These are phyloP conservation scores for Papilionanthe hybrid DNA, from an alignment of 116 monocot species.

Conservation along the genomic window DNA sequence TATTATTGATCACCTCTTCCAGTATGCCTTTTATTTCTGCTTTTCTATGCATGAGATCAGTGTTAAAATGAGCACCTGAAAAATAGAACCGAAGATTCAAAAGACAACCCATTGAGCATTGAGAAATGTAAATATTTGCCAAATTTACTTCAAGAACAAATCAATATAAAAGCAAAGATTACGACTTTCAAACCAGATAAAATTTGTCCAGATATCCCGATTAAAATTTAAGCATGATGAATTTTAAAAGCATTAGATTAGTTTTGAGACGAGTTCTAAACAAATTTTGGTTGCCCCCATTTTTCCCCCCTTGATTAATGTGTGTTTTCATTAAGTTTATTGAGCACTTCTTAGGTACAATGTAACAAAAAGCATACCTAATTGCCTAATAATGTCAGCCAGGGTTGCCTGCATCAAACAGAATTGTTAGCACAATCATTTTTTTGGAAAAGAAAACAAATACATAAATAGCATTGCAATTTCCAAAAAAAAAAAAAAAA, in stretches of 20 bases:
- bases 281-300: too few relatives aligned
- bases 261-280: too few relatives aligned
- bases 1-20: slow-evolving; percentile 9
- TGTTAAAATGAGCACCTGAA: slow-evolving; percentile 11
- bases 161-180: too few relatives aligned
- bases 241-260: too few relatives aligned
- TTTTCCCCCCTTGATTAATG: not conserved
- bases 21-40: not conserved
- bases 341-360: not conserved
- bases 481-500: too few relatives aligned
- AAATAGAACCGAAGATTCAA: not conserved
- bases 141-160: too few relatives aligned
- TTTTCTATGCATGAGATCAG: slow-evolving; percentile 8
- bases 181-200: too few relatives aligned
- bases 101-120: not conserved
- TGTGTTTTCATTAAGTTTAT: not conserved
- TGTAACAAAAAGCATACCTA: slow-evolving; percentile 5
- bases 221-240: too few relatives aligned
- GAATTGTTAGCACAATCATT: not conserved
- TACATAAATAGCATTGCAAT: not conserved
- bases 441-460: not conserved
- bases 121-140: too few relatives aligned
- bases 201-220: too few relatives aligned
- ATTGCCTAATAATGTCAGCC: slow-evolving; percentile 11
- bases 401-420: slow-evolving; percentile 4